Evolutionary conservation across 495 filamentous ascomycete genomes (phyloP), one percentile per base, ranked within the genome.

Genomic region (Penicillium malachiteum): DNA sequence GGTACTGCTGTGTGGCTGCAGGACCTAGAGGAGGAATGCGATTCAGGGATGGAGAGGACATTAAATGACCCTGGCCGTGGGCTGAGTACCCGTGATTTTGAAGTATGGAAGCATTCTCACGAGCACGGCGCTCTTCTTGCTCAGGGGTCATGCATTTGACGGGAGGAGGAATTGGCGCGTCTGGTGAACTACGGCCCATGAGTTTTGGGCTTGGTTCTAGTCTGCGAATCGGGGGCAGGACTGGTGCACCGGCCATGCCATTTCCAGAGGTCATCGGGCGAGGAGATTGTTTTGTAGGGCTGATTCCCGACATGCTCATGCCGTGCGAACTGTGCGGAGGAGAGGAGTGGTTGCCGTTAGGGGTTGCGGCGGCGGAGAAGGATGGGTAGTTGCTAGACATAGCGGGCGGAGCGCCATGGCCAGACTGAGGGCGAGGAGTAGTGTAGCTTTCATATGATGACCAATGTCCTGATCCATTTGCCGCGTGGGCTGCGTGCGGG

Each of bases 211-310:
- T 81, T 1, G 79, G 79, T 33, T 79, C 74, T 13, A 82, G 60
- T 54, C 62, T 69, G 59, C 76, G 75, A 7, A 80, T 71, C 0
- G 79, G 80, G 13, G 79, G 80, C 14, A 83, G 55, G 6, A 82
- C 66, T 0, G 74, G 73, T 1, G 75, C 74, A 7, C 75, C 72
- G 7, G 73, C 69, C 31, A 81, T 65, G 42, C 70, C 70, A n/a
- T 11, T 46, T 16, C 77, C 73, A 10, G 74, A 74, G 12, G 80
- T 78, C 35, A 74, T 53, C 1, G 79, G 77, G 13, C 81, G 78
- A 40, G 79, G 75, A 5, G 78, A 79, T 38, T 91, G 86, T 65
- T 95, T 95, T 39, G 81, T 87, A 5, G 90, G 90, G 14, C 90
- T 92, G 35, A 91, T 70, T 6, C 89, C 89, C 5, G 83, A 85